Evolutionary conservation across 164 flowering plant species (phyloP), one percentile per base, ranked within the genome.

Genomic region (Nymphaea colorata): DNA sequence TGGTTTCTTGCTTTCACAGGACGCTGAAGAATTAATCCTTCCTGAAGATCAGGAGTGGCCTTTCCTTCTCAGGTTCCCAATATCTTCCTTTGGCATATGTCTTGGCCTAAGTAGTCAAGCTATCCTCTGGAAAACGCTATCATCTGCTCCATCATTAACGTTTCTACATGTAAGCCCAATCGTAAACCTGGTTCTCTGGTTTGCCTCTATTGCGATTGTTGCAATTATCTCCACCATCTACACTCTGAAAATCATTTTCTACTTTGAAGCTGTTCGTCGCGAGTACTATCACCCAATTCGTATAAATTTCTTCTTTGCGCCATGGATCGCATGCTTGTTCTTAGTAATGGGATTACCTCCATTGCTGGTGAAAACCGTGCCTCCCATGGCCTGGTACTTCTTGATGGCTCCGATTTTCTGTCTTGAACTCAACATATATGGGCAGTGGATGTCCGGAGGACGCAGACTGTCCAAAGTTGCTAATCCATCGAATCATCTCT

Each of bases 361-460:
- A 5, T 73, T 78, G 1, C 44, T 87, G 44, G 59, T 81, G 4
- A 53, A 72, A 14, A 57, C 65, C 44, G 72, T 86, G 6, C 89
- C 72, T 44, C 45, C 59, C 0, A 61, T 81, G 42, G 74, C 89
- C 3, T 93, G 98, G 98, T 93, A 89, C 68, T 42, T 84, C 66
- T 84, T 93, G 41, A 89, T 89, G 94, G 62, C 82, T 2, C 98
- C 98, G 4, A 74, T 91, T 25, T 70, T 91, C 43, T 77, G 74
- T 66, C 84, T 87, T 3, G 94, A 91, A 79, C 84, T 93, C 15
- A 93, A 91, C 74, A 82, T 93, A 63, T 93, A 93, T 64, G 98
- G 98, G 10, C 98, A 93, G 69, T 93, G 98, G 98, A 87, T 91
- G 94, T 87, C 94, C 3, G 91, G 93, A 42, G 90, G 96, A 11